Evolutionary conservation across 352 stramenopile genomes (phyloP), one percentile per base, ranked within the genome.

Genomic region (Globisporangium paroecandrum): DNA sequence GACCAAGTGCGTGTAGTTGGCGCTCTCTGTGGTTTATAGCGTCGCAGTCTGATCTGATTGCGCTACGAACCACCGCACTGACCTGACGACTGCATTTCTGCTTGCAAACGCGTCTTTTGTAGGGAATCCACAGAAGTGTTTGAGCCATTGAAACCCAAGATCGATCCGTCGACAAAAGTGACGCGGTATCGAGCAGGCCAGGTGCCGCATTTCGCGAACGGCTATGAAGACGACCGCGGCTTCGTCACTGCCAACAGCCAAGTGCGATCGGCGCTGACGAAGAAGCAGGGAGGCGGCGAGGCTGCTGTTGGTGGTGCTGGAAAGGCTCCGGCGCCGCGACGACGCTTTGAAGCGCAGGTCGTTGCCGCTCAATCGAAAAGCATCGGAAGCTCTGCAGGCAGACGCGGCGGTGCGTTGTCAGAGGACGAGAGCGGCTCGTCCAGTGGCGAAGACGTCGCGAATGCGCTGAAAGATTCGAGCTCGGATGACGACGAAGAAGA

Each of bases 91-190:
- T 43, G 69, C 43, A 43, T 49, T 65, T 25, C 41, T 55, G 10
- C 12, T 49, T 66, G 25, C 20, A 38, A 12, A 12, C 12, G 32
- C 32, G 7, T 38, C 32, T 41, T 25, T 29, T 54, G 41, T 54
- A 89, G 79, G 62, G 89, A 96, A 56, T 69, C 78, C 22, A 91
- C 87, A 12, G 84, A 93, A 27, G 70, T 81, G 62, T 93, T 90
- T 62, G 85, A 90, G 58, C 79, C 83, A 36, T 77, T 87, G 60
- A 89, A 95, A 69, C 89, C 89, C 53, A 90, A 91, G 46, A 71
- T 96, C 25, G 89, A 96, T 49, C 75, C 77, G 49, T 91, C 85
- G 55, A 91, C 82, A 47, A 94, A 94, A 69, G 84, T 96, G 54
- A 65, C 77, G n/a, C 85, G 89, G 20, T 94, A 96, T 63, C 85